A percentile compares a stretch with the other conserved stretches of the same genome.
phyloP scores from a whole-genome alignment of 2,329 filamentous ascomycete species.

The Xylariaceae sp. region DNA sequence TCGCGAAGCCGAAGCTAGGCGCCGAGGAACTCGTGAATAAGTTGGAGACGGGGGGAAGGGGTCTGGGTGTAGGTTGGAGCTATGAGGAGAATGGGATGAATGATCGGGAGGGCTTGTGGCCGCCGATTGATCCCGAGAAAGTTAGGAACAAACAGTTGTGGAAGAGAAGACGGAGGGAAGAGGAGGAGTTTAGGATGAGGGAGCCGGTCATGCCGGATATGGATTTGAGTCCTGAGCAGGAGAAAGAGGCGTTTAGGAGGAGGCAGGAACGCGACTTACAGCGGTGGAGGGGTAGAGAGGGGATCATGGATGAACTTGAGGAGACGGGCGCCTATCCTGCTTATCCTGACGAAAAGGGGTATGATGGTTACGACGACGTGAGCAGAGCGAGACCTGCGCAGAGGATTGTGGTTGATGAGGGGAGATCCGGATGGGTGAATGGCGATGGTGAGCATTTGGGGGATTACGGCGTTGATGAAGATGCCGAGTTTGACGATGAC shows the following conservation, averaged over 20 bases:
- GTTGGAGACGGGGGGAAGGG: conserved; percentile 24
- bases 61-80: conserved; percentile 43
- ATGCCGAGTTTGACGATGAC: conserved; percentile 48
- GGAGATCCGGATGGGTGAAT: conserved; percentile 65
- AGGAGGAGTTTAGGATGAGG: conserved; percentile 20
- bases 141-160: conserved; percentile 38
- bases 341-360: conserved; percentile 38
- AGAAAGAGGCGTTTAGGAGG: conserved; percentile 45
- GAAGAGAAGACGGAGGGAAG: conserved; percentile 34
- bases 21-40: conserved; percentile 7
- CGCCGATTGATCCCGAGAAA: conserved; percentile 61
- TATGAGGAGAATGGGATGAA: conserved; percentile 80
- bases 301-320: conserved; percentile 48
- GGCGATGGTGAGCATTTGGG: conserved; percentile 68
- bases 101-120: conserved; percentile 57
- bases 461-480: conserved; percentile 79
- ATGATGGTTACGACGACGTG: conserved; percentile 42
- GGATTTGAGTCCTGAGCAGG: conserved; percentile 37
- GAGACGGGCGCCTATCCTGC: conserved; percentile 30
- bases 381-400: conserved; percentile 1
- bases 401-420: conserved; percentile 33
- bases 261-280: conserved; percentile 47
- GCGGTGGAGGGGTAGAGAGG: conserved; percentile 32
- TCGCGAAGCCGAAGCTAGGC: conserved; percentile 32
- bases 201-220: conserved; percentile 5